Evolutionary conservation across 2,329 filamentous ascomycete species (phyloP).

Genomic region (Colletotrichum agaves): DNA sequence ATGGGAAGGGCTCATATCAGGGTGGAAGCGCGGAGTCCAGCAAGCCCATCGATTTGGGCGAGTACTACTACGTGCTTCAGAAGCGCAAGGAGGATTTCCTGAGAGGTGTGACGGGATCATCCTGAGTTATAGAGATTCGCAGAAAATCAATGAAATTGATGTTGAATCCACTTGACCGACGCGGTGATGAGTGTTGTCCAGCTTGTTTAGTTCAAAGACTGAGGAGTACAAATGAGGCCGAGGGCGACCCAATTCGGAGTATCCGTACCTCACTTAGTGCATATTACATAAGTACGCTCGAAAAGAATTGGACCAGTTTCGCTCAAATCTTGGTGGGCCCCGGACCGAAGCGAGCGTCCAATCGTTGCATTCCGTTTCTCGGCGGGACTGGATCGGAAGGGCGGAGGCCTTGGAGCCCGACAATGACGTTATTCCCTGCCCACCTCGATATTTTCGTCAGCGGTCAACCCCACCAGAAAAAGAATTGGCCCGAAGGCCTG

Average conservation of each 20-base stretch:
- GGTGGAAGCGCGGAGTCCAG: conserved; percentile 40
- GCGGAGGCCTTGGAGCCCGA: neutral
- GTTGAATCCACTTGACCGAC: neutral
- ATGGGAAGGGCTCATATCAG: conserved; percentile 48
- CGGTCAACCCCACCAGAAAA: neutral
- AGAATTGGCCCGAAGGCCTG: neutral
- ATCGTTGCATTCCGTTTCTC: neutral
- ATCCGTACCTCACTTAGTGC: fast-evolving
- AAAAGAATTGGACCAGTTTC: neutral
- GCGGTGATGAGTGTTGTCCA: neutral
- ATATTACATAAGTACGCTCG: neutral
- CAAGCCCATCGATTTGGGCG: conserved; percentile 41
- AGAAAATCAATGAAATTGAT: neutral
- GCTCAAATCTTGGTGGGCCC: neutral
- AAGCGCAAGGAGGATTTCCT: conserved; percentile 44
- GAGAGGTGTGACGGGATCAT: neutral
- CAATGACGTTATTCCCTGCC: conserved; percentile 9
- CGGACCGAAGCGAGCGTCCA: conserved; percentile 4
- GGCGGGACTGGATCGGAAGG: neutral
- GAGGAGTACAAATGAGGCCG: neutral
- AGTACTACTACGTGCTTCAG: conserved; percentile 49
- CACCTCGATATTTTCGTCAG: conserved; percentile 2
- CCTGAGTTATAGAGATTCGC: fast-evolving
- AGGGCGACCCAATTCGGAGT: neutral
- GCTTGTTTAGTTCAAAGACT: neutral